Evolutionary conservation across 1,284 basidiomycete genomes (phyloP), one percentile per base, ranked within the genome.

Genomic region (Trichosporon sp.): DNA sequence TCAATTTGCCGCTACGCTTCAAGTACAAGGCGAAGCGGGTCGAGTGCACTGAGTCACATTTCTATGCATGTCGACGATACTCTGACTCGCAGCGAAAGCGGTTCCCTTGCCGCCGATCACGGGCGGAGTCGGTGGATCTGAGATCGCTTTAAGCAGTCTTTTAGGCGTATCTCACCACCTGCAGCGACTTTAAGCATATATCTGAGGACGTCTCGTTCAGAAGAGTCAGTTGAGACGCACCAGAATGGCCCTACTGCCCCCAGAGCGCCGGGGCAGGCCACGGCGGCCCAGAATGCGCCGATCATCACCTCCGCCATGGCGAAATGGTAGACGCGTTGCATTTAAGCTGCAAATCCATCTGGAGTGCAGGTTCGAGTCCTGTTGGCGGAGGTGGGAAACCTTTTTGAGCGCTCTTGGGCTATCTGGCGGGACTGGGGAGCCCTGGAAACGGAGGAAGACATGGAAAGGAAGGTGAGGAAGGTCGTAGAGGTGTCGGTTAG

Each of bases 361-460:
- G 46, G 61, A 40, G 61, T 62, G 46, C 46, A 59, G 61, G 61
- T 59, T 63, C 57, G 61, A 63, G 61, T 54, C 61, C 61, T 54
- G 57, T 56, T 37, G 61, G 57, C 61, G 61, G 61, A 59, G 59
- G 13, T n/a, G n/a, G n/a, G 57, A 32, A 54, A 9, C 61, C 13
- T 59, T 56, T 63, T 62, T 62, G 49, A 58, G 33, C 23, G 10
- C 9, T 36, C 33, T 32, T n/a, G 37, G 19, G 49, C 49, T 29
- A 16, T 19, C 46, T 27, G 23, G 13, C 5, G 11, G 46, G 49
- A n/a, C 16, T 25, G 25, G 11, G 27, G 5, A 21, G 27, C 49
- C 49, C 49, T 54, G 49, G 49, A 31, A 27, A 54, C 31, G 49
- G 49, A 29, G 49, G 49, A 54, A 54, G 49, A 54, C 49, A 54